Evolutionary conservation across 176 grass and related monocot species (phyloP).

Genomic region (Oryza brachyantha): DNA sequence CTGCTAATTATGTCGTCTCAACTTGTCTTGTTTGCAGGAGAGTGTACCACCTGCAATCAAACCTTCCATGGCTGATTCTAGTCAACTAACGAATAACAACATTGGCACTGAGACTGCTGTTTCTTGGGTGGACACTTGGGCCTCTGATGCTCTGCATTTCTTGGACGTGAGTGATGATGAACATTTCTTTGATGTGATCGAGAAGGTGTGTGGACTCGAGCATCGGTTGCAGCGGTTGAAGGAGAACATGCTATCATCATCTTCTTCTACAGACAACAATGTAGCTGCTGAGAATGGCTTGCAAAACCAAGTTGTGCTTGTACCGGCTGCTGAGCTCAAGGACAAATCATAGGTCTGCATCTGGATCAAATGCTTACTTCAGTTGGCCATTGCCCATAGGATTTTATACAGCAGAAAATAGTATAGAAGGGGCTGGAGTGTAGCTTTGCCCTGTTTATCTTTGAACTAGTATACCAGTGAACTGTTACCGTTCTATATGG

Average conservation of each 20-base stretch:
- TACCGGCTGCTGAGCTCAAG: constrained; percentile 63
- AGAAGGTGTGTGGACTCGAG: constrained; percentile 56
- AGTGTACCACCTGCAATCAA: constrained; percentile 25
- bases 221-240: constrained; percentile 62
- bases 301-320: constrained; percentile 44
- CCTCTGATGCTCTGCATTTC: constrained; percentile 40
- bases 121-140: neutral
- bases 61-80: constrained; percentile 10
- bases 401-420: constrained; percentile 31
- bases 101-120: neutral
- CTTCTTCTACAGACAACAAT: neutral
- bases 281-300: neutral
- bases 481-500: neutral
- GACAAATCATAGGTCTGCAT: constrained; percentile 44
- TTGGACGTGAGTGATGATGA: constrained; percentile 41
- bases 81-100: constrained; percentile 13
- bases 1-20: neutral
- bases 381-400: constrained; percentile 16
- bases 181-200: constrained; percentile 49
- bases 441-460: neutral
- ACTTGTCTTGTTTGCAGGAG: constrained; percentile 47
- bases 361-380: neutral
- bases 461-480: neutral
- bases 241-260: constrained; percentile 45
- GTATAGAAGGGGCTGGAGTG: constrained; percentile 10